Conservation (phyloP, 2,329 filamentous ascomycete species). For the Beauveria caledonica region DNA sequence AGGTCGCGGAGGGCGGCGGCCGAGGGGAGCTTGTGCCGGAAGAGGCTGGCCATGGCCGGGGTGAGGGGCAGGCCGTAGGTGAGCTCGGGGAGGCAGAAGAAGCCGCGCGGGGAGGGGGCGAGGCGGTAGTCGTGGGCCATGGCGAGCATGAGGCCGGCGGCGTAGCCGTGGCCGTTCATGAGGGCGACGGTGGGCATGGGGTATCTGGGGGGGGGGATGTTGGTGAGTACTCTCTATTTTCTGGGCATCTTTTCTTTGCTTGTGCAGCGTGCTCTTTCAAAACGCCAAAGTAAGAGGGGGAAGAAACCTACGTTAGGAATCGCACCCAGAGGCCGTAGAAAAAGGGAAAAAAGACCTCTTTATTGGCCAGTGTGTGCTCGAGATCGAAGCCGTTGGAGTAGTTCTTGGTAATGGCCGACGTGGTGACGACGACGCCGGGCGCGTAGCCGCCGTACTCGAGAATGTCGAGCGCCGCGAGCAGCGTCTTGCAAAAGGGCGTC, state of each 20-base stretch:
- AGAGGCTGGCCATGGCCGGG: conserved; percentile 65
- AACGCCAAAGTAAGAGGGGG: background rate
- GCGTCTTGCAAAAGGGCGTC: conserved; percentile 56
- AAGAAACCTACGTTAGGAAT: conserved; percentile 31
- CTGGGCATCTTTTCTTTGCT: background rate
- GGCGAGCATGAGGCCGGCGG: conserved; percentile 71
- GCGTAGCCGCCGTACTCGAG: conserved; percentile 55
- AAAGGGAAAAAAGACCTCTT: conserved; percentile 51
- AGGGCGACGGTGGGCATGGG: conserved; percentile 79
- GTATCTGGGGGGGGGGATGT: conserved; percentile 32
- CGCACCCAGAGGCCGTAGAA: conserved; percentile 59
- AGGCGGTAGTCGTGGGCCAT: conserved; percentile 81
- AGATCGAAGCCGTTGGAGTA: conserved; percentile 80
- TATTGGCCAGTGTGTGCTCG: conserved; percentile 49
- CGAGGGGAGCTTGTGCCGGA: conserved; percentile 57
- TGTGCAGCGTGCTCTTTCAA: background rate
- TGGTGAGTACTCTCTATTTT: background rate
- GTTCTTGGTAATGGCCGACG: conserved; percentile 67
- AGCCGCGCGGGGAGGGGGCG: conserved; percentile 63
- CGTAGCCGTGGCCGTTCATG: conserved; percentile 73
- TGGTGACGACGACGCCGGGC: conserved; percentile 70
- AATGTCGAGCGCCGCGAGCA: conserved; percentile 66
- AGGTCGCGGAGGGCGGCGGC: conserved; percentile 52
- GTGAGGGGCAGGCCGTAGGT: conserved; percentile 70
- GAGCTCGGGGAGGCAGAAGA: conserved; percentile 72